Percentiles rank a stretch among this genome's conserved stretches.
phyloP scores from a whole-genome alignment of 1,139 yeast genomes.

The Magnusiomyces paraingens region DNA sequence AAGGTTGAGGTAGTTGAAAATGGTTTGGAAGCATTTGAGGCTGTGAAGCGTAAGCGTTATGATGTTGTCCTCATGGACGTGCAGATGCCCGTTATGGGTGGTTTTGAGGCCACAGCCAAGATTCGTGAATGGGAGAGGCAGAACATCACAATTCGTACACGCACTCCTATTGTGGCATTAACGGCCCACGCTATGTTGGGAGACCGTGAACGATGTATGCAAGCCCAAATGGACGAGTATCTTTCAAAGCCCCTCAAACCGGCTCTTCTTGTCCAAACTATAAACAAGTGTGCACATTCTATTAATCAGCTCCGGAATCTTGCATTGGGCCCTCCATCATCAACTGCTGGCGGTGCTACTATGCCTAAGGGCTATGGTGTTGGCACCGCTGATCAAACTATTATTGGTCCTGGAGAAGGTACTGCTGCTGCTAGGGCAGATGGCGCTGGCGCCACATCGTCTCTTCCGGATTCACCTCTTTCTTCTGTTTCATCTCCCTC shows the following conservation, averaged over 20 bases:
- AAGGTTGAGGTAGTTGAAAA: constrained; percentile 50
- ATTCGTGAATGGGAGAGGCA: constrained; percentile 85
- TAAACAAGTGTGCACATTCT: constrained; percentile 68
- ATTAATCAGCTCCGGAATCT: constrained; percentile 36
- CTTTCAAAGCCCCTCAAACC: constrained; percentile 84
- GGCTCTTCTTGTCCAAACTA: constrained; percentile 72
- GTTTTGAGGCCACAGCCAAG: constrained; percentile 81
- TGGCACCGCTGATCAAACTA: constrained; percentile 15
- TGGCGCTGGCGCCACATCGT: neutral
- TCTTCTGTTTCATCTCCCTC: neutral
- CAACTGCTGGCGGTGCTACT: constrained; percentile 9
- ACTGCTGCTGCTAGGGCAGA: neutral
- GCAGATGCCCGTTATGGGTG: constrained; percentile 95
- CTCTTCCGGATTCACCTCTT: neutral
- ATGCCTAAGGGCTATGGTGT: constrained; percentile 18
- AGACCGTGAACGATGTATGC: constrained; percentile 76
- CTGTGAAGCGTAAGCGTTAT: constrained; percentile 57
- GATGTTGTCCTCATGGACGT: constrained; percentile 90
- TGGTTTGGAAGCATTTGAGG: constrained; percentile 77
- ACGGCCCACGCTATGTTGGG: constrained; percentile 94
- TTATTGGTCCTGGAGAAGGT: constrained; percentile 12
- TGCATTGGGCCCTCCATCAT: constrained; percentile 33
- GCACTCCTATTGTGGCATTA: constrained; percentile 82
- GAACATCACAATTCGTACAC: constrained; percentile 63
- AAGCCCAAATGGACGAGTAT: constrained; percentile 89